Evolutionary conservation across 441 rosid species (phyloP), one percentile per base, ranked within the genome.

Genomic region (Corymbia citriodora): DNA sequence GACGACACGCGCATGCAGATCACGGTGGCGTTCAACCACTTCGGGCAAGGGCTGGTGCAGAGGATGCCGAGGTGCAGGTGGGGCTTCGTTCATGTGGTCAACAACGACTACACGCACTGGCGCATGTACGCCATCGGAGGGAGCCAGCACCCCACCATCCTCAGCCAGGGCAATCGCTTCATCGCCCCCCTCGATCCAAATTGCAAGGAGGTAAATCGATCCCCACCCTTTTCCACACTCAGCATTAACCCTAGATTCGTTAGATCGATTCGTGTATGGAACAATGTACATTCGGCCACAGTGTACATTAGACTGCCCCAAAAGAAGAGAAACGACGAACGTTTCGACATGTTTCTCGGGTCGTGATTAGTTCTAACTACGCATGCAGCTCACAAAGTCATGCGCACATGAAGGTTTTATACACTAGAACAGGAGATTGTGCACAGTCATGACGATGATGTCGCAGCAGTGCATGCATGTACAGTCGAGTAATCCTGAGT

Each of bases 51-150:
- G 48, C 74, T 89, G 45, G 79, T 83, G 25, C 90, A 89, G 79
- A 83, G 90, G 88, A 89, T 89, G 90, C 90, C 90, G 88, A 23
- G 90, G 82, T 85, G 88, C 90, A 52, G 90, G 36, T 89, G 90
- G 90, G 90, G 90, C 17, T 89, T 85, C 88, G 54, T 89, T 55
- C 90, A 89, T 55, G 90, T 89, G 40, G 90, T 89, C 61, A 89
- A 89, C 90, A 89, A 89, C 49, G 90, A 89, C 65, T 89, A 89
- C 53, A 89, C 90, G 14, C 90, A 89, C 16, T 89, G 90, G 90
- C 90, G 65, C 16, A 89, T 89, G 90, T 89, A 89, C 63, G 90
- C 90, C 59, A 85, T 89, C 29, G 90, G 90, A 14, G 90, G 90
- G 12, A 89, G 90, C 90, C 88, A 86, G 48, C 88, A 61, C 48